These are phyloP conservation scores for Scleromitrula shiraiana DNA, from an alignment of 2,329 filamentous ascomycete species.

Conservation along the genomic window DNA sequence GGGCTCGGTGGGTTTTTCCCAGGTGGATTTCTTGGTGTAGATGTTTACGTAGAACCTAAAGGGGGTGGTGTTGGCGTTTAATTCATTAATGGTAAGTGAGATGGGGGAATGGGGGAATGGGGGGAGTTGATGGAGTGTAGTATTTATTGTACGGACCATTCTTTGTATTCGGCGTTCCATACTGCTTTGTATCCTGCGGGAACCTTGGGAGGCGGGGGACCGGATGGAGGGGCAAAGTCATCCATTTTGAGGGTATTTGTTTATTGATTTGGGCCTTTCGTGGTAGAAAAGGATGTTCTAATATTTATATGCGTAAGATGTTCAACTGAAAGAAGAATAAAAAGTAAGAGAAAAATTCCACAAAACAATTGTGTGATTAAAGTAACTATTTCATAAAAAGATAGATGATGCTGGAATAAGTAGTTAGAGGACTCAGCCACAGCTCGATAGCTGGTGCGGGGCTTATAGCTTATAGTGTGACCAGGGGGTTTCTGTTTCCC, in stretches of 20 bases:
- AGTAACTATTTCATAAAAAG: background rate
- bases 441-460: slow-evolving; percentile 7
- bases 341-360: background rate
- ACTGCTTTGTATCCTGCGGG: slow-evolving; percentile 72
- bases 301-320: background rate
- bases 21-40: slow-evolving; percentile 81
- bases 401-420: background rate
- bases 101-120: background rate
- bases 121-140: no score
- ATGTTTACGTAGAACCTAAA: slow-evolving; percentile 84
- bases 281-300: background rate
- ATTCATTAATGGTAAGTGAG: slow-evolving; percentile 4
- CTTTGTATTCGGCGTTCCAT: slow-evolving; percentile 81
- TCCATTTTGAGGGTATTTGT: slow-evolving; percentile 16
- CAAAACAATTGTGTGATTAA: background rate
- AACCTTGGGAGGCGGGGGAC: slow-evolving; percentile 40
- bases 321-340: no score
- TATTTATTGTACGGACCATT: slow-evolving; percentile 71
- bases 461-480: background rate
- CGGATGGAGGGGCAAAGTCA: slow-evolving; percentile 26
- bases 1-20: slow-evolving; percentile 72
- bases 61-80: slow-evolving; percentile 12
- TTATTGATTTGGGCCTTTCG: background rate
- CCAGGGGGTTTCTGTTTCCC: background rate
- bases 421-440: slow-evolving; percentile 4